A percentile compares a stretch with the other conserved stretches of the same genome.
Evolutionary conservation across 306 rosid genomes (phyloP).

Genomic region (Mimosa bimucronata): DNA sequence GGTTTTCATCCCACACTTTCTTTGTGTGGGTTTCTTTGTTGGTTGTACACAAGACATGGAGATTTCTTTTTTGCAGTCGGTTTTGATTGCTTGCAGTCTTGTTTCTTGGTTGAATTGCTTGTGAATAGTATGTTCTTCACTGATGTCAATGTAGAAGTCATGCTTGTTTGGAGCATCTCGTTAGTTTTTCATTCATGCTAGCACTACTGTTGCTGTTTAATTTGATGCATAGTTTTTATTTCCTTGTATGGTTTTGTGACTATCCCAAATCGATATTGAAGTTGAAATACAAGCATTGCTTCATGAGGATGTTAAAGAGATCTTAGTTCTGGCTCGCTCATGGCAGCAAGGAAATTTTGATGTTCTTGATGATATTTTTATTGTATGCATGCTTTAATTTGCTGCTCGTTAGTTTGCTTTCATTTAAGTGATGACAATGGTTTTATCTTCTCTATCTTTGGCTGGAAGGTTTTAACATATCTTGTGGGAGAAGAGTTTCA

Average conservation of each 20-base stretch:
- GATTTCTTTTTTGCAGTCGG: neutral
- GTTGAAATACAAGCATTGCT: neutral
- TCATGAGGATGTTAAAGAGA: neutral
- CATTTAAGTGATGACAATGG: neutral
- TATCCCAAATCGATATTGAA: neutral
- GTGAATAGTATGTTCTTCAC: neutral
- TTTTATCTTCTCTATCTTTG: no score
- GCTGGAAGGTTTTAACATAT: no score
- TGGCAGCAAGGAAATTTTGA: neutral
- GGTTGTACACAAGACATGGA: neutral
- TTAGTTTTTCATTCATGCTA: neutral
- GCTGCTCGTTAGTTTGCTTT: neutral
- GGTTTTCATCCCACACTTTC: neutral
- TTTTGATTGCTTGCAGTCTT: neutral
- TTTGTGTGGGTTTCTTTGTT: neutral
- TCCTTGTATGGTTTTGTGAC: neutral
- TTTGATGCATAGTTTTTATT: neutral
- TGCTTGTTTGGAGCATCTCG: neutral
- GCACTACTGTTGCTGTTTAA: neutral
- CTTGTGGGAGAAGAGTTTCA: no score
- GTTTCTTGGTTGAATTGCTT: conserved; percentile 2
- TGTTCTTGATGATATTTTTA: neutral
- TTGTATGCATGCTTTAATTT: neutral
- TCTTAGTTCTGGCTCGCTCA: neutral
- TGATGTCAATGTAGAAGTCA: neutral